Evolutionary conservation across 2,329 filamentous ascomycete genomes (phyloP), one percentile per base, ranked within the genome.

Genomic region (Thermothelomyces thermophilus): DNA sequence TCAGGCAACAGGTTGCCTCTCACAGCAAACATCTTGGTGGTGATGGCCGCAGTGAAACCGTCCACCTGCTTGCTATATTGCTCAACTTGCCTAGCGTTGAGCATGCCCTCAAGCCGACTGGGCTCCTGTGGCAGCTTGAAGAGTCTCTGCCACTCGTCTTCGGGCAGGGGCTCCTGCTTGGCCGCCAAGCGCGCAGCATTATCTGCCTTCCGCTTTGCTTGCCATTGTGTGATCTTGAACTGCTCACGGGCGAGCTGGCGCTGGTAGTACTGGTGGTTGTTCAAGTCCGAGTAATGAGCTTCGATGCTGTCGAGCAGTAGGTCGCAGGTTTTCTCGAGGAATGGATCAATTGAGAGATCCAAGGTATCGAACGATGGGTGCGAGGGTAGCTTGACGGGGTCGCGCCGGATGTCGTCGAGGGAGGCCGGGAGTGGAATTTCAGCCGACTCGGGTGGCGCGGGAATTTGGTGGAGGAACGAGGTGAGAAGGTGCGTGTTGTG

Each of bases 401-500:
- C 80, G 60, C 80, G 76, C 64, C 82, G 80, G 60, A 96, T 81
- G 51, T 90, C 87, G 56, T 84, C 78, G 59, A 95, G 79, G 57
- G 88, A 91, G 41, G 82, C 73, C 19, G 93, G 89, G 66, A 90
- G 82, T 52, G 85, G 76, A 55, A 91, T 77, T 56, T 87, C 82
- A 47, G 80, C 74, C 56, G 79, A 75, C 44, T 80, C 73, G 43
- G 83, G 79, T 48, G 82, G 74, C 41, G 79, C 71, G 50, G 91
- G 89, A 46, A 95, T 76, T 73, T 97, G 91, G 75, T 97, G 90
- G 55, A 98, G 82, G 74, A 93, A 95, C 31, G 89, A 87, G 54
- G 89, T 97, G 64, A 97, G 83, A 66, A 97, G 86, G 72, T 97
- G 91, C 34, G 91, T 95, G 82, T 97, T 97, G 79, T 95, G 90